Evolutionary conservation across 805 yeast species (phyloP).

Genomic region (Suhomyces xylopsoci): DNA sequence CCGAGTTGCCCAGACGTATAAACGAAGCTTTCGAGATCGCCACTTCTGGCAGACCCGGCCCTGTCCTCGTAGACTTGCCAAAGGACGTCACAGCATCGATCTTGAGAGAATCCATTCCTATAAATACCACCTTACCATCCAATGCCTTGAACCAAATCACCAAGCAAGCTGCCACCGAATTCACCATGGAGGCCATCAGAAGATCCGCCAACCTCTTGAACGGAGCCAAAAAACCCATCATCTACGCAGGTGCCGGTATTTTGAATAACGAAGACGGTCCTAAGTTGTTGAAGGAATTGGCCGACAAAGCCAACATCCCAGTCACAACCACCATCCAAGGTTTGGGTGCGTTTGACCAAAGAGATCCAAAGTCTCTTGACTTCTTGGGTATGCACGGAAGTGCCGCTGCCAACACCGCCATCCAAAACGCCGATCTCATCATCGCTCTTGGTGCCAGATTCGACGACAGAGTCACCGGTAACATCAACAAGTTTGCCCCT

Average conservation of each 20-base stretch:
- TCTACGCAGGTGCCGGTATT: constrained; percentile 92
- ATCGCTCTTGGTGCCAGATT: constrained; percentile 96
- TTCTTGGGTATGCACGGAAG: constrained; percentile 99
- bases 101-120: constrained; percentile 81
- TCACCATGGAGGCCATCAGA: constrained; percentile 68
- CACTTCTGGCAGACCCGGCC: constrained; percentile 95
- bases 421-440: constrained; percentile 90
- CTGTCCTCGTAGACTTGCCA: constrained; percentile 95
- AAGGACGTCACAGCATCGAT: constrained; percentile 96
- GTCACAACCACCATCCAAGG: constrained; percentile 96
- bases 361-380: constrained; percentile 84
- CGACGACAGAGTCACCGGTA: constrained; percentile 96
- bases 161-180: constrained; percentile 64
- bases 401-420: constrained; percentile 91
- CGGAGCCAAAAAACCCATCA: constrained; percentile 79
- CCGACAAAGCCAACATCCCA: constrained; percentile 89
- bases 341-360: constrained; percentile 91
- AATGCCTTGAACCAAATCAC: constrained; percentile 69
- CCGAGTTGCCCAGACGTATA: constrained; percentile 91
- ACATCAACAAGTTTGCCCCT: constrained; percentile 86
- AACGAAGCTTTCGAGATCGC: constrained; percentile 99
- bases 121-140: constrained; percentile 71
- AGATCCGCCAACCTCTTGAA: constrained; percentile 79
- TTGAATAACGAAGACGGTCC: constrained; percentile 81
- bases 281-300: constrained; percentile 67